Percentiles rank a stretch among this genome's conserved stretches.
Evolutionary conservation across 768 basidiomycete genomes (phyloP).

Genomic region (Inosperma sp.): DNA sequence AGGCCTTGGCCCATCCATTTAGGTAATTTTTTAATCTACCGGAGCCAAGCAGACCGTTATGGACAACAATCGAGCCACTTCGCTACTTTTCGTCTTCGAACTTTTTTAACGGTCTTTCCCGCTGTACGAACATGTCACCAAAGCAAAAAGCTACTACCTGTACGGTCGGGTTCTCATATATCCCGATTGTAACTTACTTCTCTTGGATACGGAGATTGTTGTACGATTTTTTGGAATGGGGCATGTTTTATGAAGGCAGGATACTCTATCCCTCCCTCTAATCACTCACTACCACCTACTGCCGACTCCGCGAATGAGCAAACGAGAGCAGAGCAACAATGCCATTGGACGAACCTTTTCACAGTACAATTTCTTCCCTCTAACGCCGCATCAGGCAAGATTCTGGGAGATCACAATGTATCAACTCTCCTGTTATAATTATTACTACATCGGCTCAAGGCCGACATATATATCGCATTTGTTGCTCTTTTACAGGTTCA

Average conservation of each 20-base stretch:
- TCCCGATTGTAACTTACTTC: slow-evolving; percentile 8
- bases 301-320: not conserved
- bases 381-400: not conserved
- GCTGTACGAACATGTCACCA: slow-evolving; percentile 9
- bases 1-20: not conserved
- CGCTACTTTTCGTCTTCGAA: slow-evolving; percentile 8
- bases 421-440: slow-evolving; percentile 2
- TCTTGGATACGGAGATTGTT: not conserved
- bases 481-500: slow-evolving; percentile 10
- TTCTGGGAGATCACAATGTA: too few relatives aligned
- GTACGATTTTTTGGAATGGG: slow-evolving; percentile 1
- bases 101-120: not conserved
- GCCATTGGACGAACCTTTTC: slow-evolving; percentile 2
- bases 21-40: slow-evolving; percentile 1
- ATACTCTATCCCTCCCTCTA: too few relatives aligned
- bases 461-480: slow-evolving; percentile 7
- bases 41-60: slow-evolving; percentile 2
- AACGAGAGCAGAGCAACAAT: not conserved
- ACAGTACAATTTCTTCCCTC: slow-evolving; percentile 10
- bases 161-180: not conserved
- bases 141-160: slow-evolving; percentile 7
- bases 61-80: slow-evolving; percentile 10
- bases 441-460: slow-evolving; percentile 11
- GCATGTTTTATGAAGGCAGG: too few relatives aligned
- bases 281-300: too few relatives aligned